These are phyloP conservation scores for Euptelea pleiosperma DNA, from an alignment of 164 flowering plant species.

Conservation along the genomic window DNA sequence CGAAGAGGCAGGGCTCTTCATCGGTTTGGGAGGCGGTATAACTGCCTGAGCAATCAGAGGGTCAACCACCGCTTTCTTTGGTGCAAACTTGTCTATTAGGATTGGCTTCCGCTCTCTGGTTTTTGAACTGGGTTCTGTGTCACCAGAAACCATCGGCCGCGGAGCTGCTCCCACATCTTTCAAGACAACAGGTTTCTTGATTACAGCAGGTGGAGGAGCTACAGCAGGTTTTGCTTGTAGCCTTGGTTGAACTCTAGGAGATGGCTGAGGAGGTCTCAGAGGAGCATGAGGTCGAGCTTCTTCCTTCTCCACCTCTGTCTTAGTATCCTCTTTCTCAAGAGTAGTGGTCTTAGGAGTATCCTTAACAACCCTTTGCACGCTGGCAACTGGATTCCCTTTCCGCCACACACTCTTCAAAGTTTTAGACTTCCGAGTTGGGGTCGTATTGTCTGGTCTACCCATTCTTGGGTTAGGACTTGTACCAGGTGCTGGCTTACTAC, in stretches of 20 bases:
- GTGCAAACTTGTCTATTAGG: conserved; percentile 78
- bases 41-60: conserved; percentile 61
- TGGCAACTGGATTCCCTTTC: conserved; percentile 71
- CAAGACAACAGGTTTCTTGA: conserved; percentile 60
- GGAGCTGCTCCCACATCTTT: conserved; percentile 68
- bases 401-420: conserved; percentile 85
- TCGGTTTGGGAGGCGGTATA: conserved; percentile 61
- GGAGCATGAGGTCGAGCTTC: conserved; percentile 24
- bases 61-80: conserved; percentile 69
- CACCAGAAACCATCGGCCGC: conserved; percentile 30
- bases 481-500: conserved; percentile 29
- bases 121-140: conserved; percentile 20
- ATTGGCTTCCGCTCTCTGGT: conserved; percentile 68
- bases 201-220: conserved; percentile 43
- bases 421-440: conserved; percentile 32
- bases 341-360: conserved; percentile 30
- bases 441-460: conserved; percentile 26
- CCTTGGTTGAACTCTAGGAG: conserved; percentile 50
- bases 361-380: conserved; percentile 48
- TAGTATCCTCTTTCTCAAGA: conserved; percentile 20
- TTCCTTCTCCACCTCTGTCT: conserved; percentile 17
- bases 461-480: conserved; percentile 17
- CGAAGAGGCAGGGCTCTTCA: conserved; percentile 40
- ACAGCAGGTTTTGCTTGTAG: conserved; percentile 63
- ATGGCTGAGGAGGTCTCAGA: conserved; percentile 44